Evolutionary conservation across 2,329 filamentous ascomycete genomes (phyloP), one percentile per base, ranked within the genome.

Genomic region (Stromatinia cepivora): DNA sequence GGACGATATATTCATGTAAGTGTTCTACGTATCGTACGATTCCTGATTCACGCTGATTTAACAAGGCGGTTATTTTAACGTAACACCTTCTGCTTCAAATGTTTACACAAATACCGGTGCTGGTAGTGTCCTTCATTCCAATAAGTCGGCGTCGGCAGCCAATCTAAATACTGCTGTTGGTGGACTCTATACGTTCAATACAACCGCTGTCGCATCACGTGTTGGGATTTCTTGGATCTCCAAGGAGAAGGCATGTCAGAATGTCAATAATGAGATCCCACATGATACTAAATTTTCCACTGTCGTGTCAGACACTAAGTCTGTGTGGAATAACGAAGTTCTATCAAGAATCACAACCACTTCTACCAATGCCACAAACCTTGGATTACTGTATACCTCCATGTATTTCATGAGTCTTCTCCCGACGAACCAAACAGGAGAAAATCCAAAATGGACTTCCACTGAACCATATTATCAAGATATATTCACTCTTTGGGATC

Each of bases 381-480:
- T 90, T 8, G 80, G 83, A 61, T 80, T 91, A 45, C 80, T 92
- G 3, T 92, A 92, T 79, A 86, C 87, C 0, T 88, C 87, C 0
- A 77, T 92, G 34, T 92, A 92, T 75, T 89, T 72, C 56, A 75
- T 75, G 74, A 73, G 72, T 52, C 66, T 75, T 17, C 56, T 75
- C 2, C 74, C 90, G 0, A 89, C 88, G 0, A 90, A 92, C 76
- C 86, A 88, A 71, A 91, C 89, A 0, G 89, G 88, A 0, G 90
- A 92, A 76, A 92, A 92, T 70, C 89, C 89, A 0, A 78, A 83
- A 0, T 92, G 90, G 89, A 76, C 80, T 1, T 88, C 87, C 1
- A 74, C 76, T 0, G 90, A 92, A 77, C 89, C 90, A 1, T 91
- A 90, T 75, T 92, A 90, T 74, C 87, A 90, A 70, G 90, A 92